Base-by-base conservation (phyloP, 2,329 filamentous ascomycete genomes). In the Cylindrodendrum hubeiense region DNA sequence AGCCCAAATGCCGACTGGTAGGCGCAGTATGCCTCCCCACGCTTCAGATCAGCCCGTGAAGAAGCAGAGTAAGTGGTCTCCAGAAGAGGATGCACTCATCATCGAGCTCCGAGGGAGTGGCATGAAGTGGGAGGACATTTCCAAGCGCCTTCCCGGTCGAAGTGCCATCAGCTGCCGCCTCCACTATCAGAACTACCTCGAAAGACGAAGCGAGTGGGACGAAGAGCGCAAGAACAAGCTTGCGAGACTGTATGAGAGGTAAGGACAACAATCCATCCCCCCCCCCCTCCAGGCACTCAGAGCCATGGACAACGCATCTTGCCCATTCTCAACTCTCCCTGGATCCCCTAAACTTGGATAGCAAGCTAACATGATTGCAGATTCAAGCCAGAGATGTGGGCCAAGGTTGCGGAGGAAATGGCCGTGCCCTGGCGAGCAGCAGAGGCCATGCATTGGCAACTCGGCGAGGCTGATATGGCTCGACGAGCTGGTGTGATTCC, bases 61-160 rank as follows among this genome's bases (percentile, higher is more conserved):
- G 84, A 97, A 95, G 82, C 94, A 98, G 80, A 97, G 93, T 77
- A 98, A 98, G 81, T 98, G 96, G 96, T 97, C 93, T 5, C 86
- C 92, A 1, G 94, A 98, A 67, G 95, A 98, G 79, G 94, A 98
- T 79, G 89, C 92, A n/a, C 84, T 96, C 52, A 97, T 97, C 73
- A 97, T 98, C 74, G 93, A 97, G 79, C 87, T 98, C 67, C 90
- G 95, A 63, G 93, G 94, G 39, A 91, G 91, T 73, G 93, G 93
- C 9, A 97, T 98, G 94, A 98, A 98, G 78, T 98, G 95, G 96
- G 95, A 98, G 77, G 95, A 98, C 79, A 98, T 98, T 74, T 97
- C 94, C 67, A 97, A 95, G 83, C 89, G 91, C 59, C 84, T 98
- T 53, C 95, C 94, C 3, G 95, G 95, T 67, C 89, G 96, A 73